Conservation (phyloP, 1,139 yeast genomes). For the Debaryomycetaceae sp. region DNA sequence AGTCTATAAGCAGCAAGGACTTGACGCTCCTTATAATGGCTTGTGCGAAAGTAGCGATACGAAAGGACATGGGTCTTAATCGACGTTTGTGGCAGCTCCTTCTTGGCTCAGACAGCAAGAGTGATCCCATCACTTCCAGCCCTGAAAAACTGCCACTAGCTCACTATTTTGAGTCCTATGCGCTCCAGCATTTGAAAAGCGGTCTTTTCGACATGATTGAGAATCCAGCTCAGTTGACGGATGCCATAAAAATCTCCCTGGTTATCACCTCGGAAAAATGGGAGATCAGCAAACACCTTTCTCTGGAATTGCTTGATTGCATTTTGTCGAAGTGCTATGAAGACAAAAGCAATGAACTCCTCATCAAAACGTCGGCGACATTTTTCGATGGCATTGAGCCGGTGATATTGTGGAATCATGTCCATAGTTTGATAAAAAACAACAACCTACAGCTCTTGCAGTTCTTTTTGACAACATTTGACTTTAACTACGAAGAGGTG, state of each 20-base stretch:
- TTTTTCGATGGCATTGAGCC: conserved; percentile 86
- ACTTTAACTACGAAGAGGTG: conserved; percentile 81
- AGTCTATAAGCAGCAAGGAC: conserved; percentile 39
- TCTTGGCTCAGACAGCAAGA: too few species aligned
- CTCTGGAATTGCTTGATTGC: conserved; percentile 62
- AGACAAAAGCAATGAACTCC: conserved; percentile 19
- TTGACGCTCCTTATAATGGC: conserved; percentile 47
- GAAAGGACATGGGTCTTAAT: conserved; percentile 87
- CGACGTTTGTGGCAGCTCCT: conserved; percentile 90
- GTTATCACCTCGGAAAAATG: conserved; percentile 76
- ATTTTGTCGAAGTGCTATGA: conserved; percentile 33
- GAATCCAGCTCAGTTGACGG: conserved; percentile 21
- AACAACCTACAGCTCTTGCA: conserved; percentile 33
- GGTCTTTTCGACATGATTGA: conserved; percentile 44
- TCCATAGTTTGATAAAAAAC: conserved; percentile 21
- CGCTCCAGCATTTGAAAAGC: conserved; percentile 33
- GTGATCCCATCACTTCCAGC: conserved; percentile 27
- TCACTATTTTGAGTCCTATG: conserved; percentile 50
- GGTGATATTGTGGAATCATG: conserved; percentile 59
- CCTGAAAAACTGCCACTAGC: conserved; percentile 22
- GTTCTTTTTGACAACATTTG: conserved; percentile 54
- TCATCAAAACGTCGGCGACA: conserved; percentile 47
- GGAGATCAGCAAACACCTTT: conserved; percentile 74
- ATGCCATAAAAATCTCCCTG: conserved; percentile 52
- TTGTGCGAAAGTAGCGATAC: conserved; percentile 58